A percentile compares a stretch with the other conserved stretches of the same genome.
Conservation (phyloP, 2,329 filamentous ascomycete species). For the Zasmidium angulare region DNA sequence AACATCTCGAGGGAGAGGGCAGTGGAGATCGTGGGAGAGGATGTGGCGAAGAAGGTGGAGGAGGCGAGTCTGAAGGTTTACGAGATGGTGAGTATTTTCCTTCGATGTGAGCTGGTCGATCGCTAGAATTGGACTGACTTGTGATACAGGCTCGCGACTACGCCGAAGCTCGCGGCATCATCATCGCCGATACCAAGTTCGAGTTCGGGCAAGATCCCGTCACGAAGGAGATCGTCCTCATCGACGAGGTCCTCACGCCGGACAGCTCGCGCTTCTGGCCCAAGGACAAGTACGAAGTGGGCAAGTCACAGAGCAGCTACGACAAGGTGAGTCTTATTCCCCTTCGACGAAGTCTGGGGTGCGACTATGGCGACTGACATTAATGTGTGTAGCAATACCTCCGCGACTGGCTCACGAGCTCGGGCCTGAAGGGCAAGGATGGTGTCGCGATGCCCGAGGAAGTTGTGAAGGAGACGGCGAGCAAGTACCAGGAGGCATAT, state of each 20-base stretch:
- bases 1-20: constrained; percentile 75
- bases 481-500: constrained; percentile 75
- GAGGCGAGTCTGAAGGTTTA: constrained; percentile 65
- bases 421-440: constrained; percentile 73
- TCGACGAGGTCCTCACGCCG: constrained; percentile 84
- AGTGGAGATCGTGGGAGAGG: constrained; percentile 62
- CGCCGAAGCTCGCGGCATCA: constrained; percentile 65
- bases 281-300: constrained; percentile 67
- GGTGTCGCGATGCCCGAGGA: constrained; percentile 72
- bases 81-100: constrained; percentile 44
- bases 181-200: constrained; percentile 77
- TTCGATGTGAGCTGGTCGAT: background rate
- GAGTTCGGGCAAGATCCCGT: constrained; percentile 67
- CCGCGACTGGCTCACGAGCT: constrained; percentile 74
- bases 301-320: constrained; percentile 76
- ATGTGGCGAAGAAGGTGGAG: constrained; percentile 65
- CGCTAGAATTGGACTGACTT: background rate
- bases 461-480: constrained; percentile 65
- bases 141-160: constrained; percentile 57
- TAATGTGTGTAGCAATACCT: constrained; percentile 47
- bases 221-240: constrained; percentile 67
- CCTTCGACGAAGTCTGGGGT: background rate
- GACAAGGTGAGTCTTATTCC: constrained; percentile 60
- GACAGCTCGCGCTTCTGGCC: constrained; percentile 80
- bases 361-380: background rate